Conservation (phyloP, 306 rosid species). For the Acacia crassicarpa region DNA sequence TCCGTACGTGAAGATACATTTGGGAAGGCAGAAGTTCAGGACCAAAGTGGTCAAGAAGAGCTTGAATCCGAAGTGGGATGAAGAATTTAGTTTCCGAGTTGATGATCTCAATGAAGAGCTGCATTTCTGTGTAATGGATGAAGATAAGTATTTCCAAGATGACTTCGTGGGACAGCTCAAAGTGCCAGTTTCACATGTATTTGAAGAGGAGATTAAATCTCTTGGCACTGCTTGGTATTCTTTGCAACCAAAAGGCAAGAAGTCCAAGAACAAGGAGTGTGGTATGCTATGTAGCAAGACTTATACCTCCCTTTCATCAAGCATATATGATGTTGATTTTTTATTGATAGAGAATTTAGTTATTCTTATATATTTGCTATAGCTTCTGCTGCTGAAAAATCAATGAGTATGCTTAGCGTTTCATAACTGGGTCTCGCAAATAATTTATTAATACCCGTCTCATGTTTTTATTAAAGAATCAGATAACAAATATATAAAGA, state of each 20-base stretch:
- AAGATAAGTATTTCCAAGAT: conserved; percentile 88
- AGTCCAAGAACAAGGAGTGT: conserved; percentile 79
- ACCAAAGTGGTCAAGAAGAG: conserved; percentile 88
- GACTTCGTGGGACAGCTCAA: conserved; percentile 83
- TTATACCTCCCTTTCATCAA: conserved; percentile 15
- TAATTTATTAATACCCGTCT: background rate
- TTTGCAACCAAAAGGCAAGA: conserved; percentile 78
- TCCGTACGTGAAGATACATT: conserved; percentile 86
- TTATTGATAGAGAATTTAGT: background rate
- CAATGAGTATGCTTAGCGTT: background rate
- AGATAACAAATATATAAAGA: background rate
- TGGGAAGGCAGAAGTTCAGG: conserved; percentile 82
- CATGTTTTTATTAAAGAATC: background rate
- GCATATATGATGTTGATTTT: conserved; percentile 12
- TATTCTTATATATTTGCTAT: background rate
- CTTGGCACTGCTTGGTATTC: conserved; percentile 83
- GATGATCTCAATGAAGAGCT: conserved; percentile 82
- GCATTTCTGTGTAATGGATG: conserved; percentile 74
- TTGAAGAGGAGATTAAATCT: conserved; percentile 70
- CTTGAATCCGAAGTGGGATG: conserved; percentile 86
- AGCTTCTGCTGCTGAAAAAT: background rate
- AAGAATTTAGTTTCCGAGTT: conserved; percentile 78
- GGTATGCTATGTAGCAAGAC: conserved; percentile 49
- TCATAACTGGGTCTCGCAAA: background rate
- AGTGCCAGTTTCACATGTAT: conserved; percentile 67